Conservation (phyloP, 768 basidiomycete species). For the Trametopsis cervina region DNA sequence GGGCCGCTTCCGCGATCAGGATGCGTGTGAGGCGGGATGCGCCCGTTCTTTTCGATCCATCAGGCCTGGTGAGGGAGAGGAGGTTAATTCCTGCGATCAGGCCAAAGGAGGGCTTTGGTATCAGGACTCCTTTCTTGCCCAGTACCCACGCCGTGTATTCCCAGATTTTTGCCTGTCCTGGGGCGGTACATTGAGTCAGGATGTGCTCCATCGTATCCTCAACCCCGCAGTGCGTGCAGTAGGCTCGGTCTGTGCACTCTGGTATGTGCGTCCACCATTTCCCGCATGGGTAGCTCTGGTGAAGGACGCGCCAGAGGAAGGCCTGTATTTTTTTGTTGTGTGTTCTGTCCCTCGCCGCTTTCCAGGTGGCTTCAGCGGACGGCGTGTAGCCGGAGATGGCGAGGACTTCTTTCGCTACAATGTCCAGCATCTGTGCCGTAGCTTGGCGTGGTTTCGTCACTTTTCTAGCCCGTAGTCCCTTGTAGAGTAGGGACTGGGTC, state of each 20-base stretch:
- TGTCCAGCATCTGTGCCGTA: background rate
- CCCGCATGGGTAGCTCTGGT: constrained; percentile 20
- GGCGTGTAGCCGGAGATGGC: background rate
- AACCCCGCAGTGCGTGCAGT: background rate
- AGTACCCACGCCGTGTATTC: background rate
- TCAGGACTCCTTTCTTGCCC: background rate
- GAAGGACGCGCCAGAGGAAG: constrained; percentile 23
- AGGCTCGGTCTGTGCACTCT: background rate
- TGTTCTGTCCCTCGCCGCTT: constrained; percentile 4
- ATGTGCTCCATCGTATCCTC: background rate
- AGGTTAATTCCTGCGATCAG: background rate
- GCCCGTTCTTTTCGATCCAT: background rate
- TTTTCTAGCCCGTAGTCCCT: constrained; percentile 1
- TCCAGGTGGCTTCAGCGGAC: constrained; percentile 14
- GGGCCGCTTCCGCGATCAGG: constrained; percentile 1
- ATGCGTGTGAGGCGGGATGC: constrained; percentile 8
- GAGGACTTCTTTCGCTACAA: background rate
- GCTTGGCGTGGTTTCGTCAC: background rate
- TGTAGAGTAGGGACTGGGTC: constrained; percentile 14
- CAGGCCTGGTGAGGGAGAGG: background rate
- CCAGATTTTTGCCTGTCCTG: background rate
- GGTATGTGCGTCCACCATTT: constrained; percentile 19
- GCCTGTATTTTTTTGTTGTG: constrained; percentile 6
- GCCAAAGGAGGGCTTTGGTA: background rate
- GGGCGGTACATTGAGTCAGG: background rate